These are phyloP conservation scores for Alliaria petiolata DNA, from an alignment of 345 rosid species.

Conservation along the genomic window DNA sequence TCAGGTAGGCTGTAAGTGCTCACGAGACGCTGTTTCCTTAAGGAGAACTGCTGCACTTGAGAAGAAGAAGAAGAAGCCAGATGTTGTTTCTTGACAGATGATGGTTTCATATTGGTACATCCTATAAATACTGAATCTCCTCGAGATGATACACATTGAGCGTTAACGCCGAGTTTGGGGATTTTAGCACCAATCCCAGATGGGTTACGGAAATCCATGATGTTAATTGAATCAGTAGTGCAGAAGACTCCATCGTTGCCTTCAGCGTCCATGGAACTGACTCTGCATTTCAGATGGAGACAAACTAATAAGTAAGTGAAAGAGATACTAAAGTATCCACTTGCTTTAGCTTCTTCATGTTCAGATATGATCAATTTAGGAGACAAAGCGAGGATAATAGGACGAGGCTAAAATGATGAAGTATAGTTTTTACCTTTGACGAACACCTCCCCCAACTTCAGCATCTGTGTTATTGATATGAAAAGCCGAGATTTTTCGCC, in stretches of 20 bases:
- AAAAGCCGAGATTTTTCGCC: slow-evolving; percentile 71
- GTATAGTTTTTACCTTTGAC: slow-evolving; percentile 69
- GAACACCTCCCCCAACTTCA: slow-evolving; percentile 91
- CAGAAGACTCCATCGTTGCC: slow-evolving; percentile 97
- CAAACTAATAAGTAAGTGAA: not conserved
- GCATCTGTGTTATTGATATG: slow-evolving; percentile 90
- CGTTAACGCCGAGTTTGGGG: slow-evolving; percentile 57
- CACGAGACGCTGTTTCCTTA: slow-evolving; percentile 66
- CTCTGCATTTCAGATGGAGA: slow-evolving; percentile 49
- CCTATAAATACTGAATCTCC: slow-evolving; percentile 79
- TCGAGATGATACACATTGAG: slow-evolving; percentile 74
- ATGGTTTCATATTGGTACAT: slow-evolving; percentile 48
- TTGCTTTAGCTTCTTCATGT: not conserved
- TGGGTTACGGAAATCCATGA: slow-evolving; percentile 83
- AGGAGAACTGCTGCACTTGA: slow-evolving; percentile 80
- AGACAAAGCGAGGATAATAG: too few relatives aligned
- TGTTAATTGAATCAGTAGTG: slow-evolving; percentile 74
- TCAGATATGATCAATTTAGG: too few relatives aligned
- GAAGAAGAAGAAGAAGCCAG: slow-evolving; percentile 29
- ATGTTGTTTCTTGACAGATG: slow-evolving; percentile 40
- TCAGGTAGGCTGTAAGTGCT: slow-evolving; percentile 64
- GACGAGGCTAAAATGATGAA: not conserved
- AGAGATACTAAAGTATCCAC: not conserved
- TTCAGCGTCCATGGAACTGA: slow-evolving; percentile 80
- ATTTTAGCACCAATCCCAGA: slow-evolving; percentile 88